A percentile compares a stretch with the other conserved stretches of the same genome.
These are phyloP conservation scores for Punica granatum DNA, from an alignment of 345 rosid genomes.

Conservation along the genomic window DNA sequence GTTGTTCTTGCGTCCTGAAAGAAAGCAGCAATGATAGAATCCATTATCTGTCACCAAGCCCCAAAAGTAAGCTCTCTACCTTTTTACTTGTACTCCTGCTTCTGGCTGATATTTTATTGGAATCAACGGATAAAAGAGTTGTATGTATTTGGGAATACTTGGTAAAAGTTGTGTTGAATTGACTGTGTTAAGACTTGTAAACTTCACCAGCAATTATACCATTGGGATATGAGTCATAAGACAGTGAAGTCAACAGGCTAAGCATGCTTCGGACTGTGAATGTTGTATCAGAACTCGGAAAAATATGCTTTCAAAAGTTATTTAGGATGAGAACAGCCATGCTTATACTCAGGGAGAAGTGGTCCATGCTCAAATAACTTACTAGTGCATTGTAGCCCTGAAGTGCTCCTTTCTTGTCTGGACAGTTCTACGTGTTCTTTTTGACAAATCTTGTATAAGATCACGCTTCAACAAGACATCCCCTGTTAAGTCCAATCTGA, in stretches of 20 bases:
- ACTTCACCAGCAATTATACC: neutral
- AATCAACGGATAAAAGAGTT: neutral
- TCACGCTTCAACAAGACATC: neutral
- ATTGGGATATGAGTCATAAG: too few relatives aligned
- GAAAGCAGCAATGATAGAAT: slow-evolving; percentile 12
- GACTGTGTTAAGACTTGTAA: neutral
- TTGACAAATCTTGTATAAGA: too few relatives aligned
- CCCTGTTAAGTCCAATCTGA: neutral
- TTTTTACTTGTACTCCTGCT: neutral
- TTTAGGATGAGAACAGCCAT: neutral
- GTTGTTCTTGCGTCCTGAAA: neutral
- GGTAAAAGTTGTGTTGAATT: neutral
- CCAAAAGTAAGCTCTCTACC: slow-evolving; percentile 8
- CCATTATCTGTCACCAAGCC: slow-evolving; percentile 5
- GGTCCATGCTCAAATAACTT: too few relatives aligned
- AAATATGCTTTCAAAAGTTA: neutral
- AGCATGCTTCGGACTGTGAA: too few relatives aligned
- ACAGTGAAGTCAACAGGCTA: too few relatives aligned
- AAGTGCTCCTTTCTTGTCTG: neutral
- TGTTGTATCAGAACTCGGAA: neutral
- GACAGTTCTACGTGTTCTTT: neutral
- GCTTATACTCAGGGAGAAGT: too few relatives aligned
- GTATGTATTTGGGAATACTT: neutral
- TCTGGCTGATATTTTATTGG: neutral
- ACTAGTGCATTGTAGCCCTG: too few relatives aligned